Percentiles rank a stretch among this genome's conserved stretches.
Evolutionary conservation across 2,329 filamentous ascomycete species (phyloP).

Genomic region (Phialophora chinensis): DNA sequence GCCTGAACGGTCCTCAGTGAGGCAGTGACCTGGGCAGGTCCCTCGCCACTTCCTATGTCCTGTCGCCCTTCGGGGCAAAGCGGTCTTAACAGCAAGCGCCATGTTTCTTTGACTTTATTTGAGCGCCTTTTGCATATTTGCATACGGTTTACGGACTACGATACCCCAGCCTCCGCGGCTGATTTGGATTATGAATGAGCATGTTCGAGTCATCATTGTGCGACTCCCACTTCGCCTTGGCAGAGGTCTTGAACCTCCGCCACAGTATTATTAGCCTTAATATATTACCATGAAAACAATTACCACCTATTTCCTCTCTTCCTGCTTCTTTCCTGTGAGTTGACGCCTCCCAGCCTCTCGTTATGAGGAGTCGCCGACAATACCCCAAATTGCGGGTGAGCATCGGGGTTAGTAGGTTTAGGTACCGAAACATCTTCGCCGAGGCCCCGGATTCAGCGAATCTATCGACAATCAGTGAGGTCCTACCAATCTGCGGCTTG

Average conservation of each 20-base stretch:
- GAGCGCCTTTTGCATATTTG: constrained; percentile 21
- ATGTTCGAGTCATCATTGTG: constrained; percentile 7
- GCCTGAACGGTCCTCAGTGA: constrained; percentile 35
- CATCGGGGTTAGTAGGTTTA: not conserved
- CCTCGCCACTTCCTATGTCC: constrained; percentile 7
- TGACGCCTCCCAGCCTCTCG: not conserved
- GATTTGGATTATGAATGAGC: constrained; percentile 14
- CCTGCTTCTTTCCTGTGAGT: not conserved
- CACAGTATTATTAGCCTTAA: constrained; percentile 26
- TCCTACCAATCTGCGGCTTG: not conserved
- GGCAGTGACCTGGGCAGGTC: constrained; percentile 22
- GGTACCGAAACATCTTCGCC: constrained; percentile 1
- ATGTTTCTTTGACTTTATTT: constrained; percentile 5
- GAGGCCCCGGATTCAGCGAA: not conserved
- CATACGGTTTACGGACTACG: constrained; percentile 23
- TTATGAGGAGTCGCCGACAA: not conserved
- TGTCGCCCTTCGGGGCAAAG: constrained; percentile 7
- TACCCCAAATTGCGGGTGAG: not conserved
- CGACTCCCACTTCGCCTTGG: constrained; percentile 14
- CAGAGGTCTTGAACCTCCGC: not conserved
- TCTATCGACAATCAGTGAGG: not conserved
- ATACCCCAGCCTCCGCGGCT: constrained; percentile 29
- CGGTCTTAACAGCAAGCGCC: constrained; percentile 11
- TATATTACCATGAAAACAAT: constrained; percentile 5
- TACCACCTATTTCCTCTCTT: not conserved